These are phyloP conservation scores for Suaeda aralocaspica DNA, from an alignment of 148 eudicot genomes.

Conservation along the genomic window DNA sequence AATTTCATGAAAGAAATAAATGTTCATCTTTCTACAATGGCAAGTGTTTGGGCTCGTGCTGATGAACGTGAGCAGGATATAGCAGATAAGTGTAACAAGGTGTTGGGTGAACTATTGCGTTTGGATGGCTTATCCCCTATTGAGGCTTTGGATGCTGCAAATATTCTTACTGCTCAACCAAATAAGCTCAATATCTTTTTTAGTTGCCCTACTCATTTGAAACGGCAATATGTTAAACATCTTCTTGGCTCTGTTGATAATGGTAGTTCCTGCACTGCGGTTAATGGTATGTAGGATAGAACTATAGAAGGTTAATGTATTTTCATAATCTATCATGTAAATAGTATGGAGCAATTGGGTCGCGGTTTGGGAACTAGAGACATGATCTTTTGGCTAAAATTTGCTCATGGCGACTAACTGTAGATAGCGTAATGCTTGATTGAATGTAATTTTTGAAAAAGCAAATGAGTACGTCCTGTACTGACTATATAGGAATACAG, in stretches of 20 bases:
- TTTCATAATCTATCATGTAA: neutral
- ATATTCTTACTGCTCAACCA: conserved; percentile 10
- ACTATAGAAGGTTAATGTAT: neutral
- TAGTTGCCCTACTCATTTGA: conserved; percentile 1
- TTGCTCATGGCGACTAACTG: neutral
- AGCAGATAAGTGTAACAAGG: neutral
- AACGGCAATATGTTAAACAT: neutral
- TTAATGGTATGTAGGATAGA: neutral
- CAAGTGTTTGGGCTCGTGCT: conserved; percentile 3
- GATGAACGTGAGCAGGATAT: conserved; percentile 15
- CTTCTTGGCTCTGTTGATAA: conserved; percentile 4
- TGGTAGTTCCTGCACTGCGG: neutral
- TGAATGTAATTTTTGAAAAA: too few relatives aligned
- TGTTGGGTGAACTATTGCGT: neutral
- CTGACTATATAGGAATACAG: too few relatives aligned
- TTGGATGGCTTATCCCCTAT: neutral
- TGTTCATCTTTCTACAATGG: conserved; percentile 11
- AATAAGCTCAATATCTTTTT: conserved; percentile 8
- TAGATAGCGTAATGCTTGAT: neutral
- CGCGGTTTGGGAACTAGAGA: too few relatives aligned
- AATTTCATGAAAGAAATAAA: conserved; percentile 20
- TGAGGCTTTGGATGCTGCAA: conserved; percentile 11
- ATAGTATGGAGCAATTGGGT: neutral
- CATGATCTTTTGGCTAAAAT: too few relatives aligned
- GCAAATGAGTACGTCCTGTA: too few relatives aligned